Evolutionary conservation across 129 eudicot species (phyloP).

Genomic region (Apium graveolens): DNA sequence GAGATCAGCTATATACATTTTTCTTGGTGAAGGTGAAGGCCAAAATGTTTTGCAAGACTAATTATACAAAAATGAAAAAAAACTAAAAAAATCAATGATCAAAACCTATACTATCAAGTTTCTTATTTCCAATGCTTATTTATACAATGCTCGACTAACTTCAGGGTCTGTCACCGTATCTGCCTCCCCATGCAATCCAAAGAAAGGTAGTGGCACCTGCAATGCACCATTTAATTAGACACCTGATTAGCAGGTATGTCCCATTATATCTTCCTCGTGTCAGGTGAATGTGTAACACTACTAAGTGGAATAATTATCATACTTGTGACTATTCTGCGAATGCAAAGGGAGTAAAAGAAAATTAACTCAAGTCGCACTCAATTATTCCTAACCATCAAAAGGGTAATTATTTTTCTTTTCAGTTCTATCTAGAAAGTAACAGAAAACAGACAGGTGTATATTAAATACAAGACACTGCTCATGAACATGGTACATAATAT

Average conservation of each 20-base stretch:
- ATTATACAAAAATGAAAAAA: no score
- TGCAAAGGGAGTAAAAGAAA: background rate
- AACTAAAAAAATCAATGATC: no score
- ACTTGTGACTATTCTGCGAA: background rate
- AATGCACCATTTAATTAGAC: background rate
- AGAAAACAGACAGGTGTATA: background rate
- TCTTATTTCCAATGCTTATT: no score
- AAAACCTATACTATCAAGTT: no score
- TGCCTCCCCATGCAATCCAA: constrained; percentile 89
- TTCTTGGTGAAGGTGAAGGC: constrained; percentile 53
- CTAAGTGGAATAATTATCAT: background rate
- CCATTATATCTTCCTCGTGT: background rate
- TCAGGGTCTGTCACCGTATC: constrained; percentile 94
- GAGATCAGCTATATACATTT: constrained; percentile 33
- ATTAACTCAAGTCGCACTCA: background rate
- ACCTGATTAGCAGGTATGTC: background rate
- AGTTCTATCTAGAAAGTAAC: background rate
- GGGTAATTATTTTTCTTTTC: background rate
- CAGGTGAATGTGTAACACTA: background rate
- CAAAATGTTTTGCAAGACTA: no score
- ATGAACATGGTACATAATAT: background rate
- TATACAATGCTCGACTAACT: constrained; percentile 85
- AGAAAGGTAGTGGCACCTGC: constrained; percentile 82
- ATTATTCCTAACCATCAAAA: background rate
- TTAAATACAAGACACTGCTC: background rate